Evolutionary conservation across 495 filamentous ascomycete species (phyloP).

Genomic region (Neohortaea acidophila): DNA sequence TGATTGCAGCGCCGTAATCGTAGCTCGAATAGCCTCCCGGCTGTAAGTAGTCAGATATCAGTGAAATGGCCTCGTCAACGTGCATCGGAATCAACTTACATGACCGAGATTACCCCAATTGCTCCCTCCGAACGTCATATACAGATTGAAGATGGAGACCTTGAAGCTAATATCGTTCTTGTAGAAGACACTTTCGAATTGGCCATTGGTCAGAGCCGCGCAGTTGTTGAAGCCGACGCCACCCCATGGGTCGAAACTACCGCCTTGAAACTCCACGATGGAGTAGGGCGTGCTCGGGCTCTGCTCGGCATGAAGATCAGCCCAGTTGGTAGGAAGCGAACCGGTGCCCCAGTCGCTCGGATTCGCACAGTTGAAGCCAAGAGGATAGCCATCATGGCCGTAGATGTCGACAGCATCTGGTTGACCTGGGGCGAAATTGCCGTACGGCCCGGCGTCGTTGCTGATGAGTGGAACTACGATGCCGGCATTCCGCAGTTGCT

Average conservation of each 20-base stretch:
- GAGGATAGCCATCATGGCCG: slow-evolving; percentile 57
- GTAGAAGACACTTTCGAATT: slow-evolving; percentile 66
- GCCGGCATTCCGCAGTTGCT: slow-evolving; percentile 51
- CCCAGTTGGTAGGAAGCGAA: too few relatives aligned
- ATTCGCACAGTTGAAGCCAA: slow-evolving; percentile 35
- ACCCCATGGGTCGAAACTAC: too few relatives aligned
- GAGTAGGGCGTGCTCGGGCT: slow-evolving; percentile 55
- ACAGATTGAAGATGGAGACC: slow-evolving; percentile 39
- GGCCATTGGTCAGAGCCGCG: too few relatives aligned
- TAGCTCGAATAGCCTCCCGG: slow-evolving; percentile 58
- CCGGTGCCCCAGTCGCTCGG: slow-evolving; percentile 31
- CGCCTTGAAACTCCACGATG: slow-evolving; percentile 53
- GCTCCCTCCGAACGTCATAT: slow-evolving; percentile 39
- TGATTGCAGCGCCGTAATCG: slow-evolving; percentile 53
- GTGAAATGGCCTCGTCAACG: too few relatives aligned
- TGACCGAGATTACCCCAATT: slow-evolving; percentile 77
- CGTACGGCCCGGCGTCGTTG: slow-evolving; percentile 53
- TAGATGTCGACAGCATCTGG: slow-evolving; percentile 60
- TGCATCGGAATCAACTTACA: too few relatives aligned
- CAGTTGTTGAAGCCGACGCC: too few relatives aligned
- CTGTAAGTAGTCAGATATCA: too few relatives aligned
- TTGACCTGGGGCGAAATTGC: slow-evolving; percentile 51
- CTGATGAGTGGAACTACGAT: slow-evolving; percentile 61
- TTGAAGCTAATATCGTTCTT: slow-evolving; percentile 60
- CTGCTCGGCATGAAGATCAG: too few relatives aligned